Conservation (phyloP, 2,329 filamentous ascomycete genomes). For the Fusarium denticulatum region DNA sequence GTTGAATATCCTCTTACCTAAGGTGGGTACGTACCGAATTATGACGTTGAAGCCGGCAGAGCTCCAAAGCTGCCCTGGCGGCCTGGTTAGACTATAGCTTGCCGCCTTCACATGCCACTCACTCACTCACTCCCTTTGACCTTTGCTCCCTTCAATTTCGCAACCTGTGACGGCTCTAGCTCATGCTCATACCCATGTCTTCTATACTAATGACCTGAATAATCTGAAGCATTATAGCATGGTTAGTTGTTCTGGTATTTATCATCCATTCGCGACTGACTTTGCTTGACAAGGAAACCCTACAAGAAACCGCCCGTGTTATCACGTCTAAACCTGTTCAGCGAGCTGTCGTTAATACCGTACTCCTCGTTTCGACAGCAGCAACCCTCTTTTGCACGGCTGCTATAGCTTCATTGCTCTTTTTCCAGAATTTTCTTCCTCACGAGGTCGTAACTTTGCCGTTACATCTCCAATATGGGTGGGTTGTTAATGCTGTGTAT, state of each 20-base stretch:
- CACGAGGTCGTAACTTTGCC: conserved; percentile 63
- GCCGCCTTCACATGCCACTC: conserved; percentile 39
- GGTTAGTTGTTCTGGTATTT: conserved; percentile 20
- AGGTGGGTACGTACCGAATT: conserved; percentile 23
- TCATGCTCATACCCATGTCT: conserved; percentile 6
- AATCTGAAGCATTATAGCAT: conserved; percentile 8
- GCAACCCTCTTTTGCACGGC: conserved; percentile 59
- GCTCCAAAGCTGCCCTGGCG: conserved; percentile 4
- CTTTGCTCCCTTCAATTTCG: conserved; percentile 10
- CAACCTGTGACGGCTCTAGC: neutral
- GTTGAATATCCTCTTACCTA: neutral
- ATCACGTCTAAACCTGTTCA: conserved; percentile 63
- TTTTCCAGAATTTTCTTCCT: conserved; percentile 67
- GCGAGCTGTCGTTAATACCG: conserved; percentile 58
- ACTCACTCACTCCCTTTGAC: conserved; percentile 5
- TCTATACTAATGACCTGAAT: conserved; percentile 10
- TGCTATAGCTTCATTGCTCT: conserved; percentile 59
- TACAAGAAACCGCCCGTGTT: conserved; percentile 50
- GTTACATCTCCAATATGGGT: conserved; percentile 69
- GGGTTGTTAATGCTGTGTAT: conserved; percentile 45
- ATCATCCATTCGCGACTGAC: conserved; percentile 1
- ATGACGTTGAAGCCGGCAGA: conserved; percentile 38
- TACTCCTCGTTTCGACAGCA: conserved; percentile 56
- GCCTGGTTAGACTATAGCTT: neutral
- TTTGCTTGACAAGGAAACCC: conserved; percentile 44